Evolutionary conservation across 1,284 basidiomycete genomes (phyloP).

Genomic region (Leccinum griseonigrum): DNA sequence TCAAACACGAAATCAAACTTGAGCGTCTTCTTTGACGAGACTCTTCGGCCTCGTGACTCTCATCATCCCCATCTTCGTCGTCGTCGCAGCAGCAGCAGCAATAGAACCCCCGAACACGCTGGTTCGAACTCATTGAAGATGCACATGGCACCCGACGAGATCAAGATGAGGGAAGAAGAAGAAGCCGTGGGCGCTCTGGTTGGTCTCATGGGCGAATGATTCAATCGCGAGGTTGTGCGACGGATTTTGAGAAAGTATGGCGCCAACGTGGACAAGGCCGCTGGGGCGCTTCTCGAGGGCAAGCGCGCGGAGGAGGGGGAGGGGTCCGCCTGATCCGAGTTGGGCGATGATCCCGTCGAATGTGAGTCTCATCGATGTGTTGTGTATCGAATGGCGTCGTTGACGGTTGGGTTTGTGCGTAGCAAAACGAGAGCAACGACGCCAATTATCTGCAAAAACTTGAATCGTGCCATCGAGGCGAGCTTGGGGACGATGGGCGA

Average conservation of each 20-base stretch:
- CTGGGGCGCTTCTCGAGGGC: conserved; percentile 55
- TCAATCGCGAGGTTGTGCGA: conserved; percentile 47
- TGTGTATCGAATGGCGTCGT: not conserved
- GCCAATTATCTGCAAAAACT: conserved; percentile 52
- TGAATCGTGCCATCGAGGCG: conserved; percentile 65
- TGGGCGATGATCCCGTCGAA: conserved; percentile 71
- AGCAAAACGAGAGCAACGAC: conserved; percentile 35
- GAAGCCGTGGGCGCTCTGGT: conserved; percentile 28
- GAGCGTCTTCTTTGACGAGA: not conserved
- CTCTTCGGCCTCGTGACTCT: not conserved
- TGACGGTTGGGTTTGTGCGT: conserved; percentile 2
- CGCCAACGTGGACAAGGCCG: conserved; percentile 60
- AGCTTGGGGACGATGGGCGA: conserved; percentile 45
- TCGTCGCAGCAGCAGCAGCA: not conserved
- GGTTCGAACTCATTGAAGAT: conserved; percentile 6
- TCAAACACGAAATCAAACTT: not conserved
- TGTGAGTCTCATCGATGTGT: conserved; percentile 35
- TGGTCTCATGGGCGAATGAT: conserved; percentile 34
- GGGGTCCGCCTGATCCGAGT: conserved; percentile 50
- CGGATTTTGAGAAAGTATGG: conserved; percentile 55
- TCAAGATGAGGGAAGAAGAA: conserved; percentile 13
- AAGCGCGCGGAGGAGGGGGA: conserved; percentile 36
- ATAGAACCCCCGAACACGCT: not conserved
- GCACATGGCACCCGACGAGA: conserved; percentile 23
- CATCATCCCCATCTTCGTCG: not conserved